Evolutionary conservation across 345 rosid genomes (phyloP).

Genomic region (Turnera subulata): DNA sequence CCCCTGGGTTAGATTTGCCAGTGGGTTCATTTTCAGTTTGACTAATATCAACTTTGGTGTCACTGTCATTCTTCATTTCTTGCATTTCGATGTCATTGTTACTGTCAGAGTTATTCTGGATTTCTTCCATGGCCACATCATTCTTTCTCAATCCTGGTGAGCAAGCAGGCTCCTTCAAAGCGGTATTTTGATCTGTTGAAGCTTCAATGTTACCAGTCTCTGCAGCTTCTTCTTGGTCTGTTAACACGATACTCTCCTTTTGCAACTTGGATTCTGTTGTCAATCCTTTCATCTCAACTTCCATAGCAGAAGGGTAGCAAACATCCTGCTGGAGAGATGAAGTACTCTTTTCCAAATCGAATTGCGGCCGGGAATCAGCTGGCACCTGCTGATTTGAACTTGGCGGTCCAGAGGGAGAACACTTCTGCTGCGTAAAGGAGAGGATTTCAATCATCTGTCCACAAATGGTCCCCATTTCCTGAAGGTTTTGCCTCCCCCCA

Average conservation of each 20-base stretch:
- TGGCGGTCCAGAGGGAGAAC: constrained; percentile 18
- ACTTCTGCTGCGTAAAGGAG: constrained; percentile 19
- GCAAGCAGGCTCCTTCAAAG: constrained; percentile 9
- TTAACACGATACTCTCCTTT: background rate
- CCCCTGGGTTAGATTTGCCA: constrained; percentile 9
- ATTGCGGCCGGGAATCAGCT: constrained; percentile 10
- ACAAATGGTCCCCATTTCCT: constrained; percentile 39
- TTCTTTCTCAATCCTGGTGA: background rate
- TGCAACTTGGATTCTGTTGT: constrained; percentile 6
- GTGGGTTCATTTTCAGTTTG: constrained; percentile 10
- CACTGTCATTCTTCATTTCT: constrained; percentile 15
- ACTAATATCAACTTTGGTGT: constrained; percentile 9
- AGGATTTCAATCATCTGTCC: constrained; percentile 45
- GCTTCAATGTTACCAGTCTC: constrained; percentile 6
- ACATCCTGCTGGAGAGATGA: constrained; percentile 7
- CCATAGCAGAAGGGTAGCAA: constrained; percentile 9
- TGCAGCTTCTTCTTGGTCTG: background rate
- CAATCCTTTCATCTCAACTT: constrained; percentile 22
- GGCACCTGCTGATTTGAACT: constrained; percentile 6
- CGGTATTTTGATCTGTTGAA: constrained; percentile 3
- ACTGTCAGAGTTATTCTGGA: background rate
- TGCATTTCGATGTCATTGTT: constrained; percentile 13
- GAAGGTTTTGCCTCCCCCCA: constrained; percentile 51
- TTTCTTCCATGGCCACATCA: background rate
- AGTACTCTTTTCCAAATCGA: constrained; percentile 10